Percentiles rank a stretch among this genome's conserved stretches.
phyloP scores from a whole-genome alignment of 768 basidiomycete species.

The Collybia sp. region DNA sequence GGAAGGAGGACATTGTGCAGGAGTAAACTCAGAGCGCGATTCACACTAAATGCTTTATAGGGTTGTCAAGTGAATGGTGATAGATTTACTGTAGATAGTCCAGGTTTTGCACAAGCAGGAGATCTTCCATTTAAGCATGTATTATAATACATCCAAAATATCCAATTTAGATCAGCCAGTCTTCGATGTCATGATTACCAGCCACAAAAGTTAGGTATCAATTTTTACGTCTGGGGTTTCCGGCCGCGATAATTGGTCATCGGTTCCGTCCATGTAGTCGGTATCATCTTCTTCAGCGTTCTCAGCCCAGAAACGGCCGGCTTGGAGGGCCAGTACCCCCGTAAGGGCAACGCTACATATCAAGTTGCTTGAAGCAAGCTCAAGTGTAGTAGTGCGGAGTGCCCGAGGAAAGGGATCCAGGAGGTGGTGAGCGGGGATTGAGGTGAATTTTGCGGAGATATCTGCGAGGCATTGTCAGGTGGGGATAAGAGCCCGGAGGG shows the following conservation, averaged over 20 bases:
- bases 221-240: conserved; percentile 25
- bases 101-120: not conserved
- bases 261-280: conserved; percentile 23
- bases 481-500: conserved; percentile 1
- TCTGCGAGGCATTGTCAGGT: conserved; percentile 27
- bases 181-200: not conserved
- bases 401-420: conserved; percentile 58
- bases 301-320: conserved; percentile 84
- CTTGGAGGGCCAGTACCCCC: conserved; percentile 80
- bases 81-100: not conserved
- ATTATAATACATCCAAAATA: conserved; percentile 12
- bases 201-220: conserved; percentile 4
- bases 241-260: conserved; percentile 16
- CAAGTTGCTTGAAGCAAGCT: conserved; percentile 80
- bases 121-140: conserved; percentile 7
- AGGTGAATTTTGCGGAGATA: conserved; percentile 53
- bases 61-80: not conserved
- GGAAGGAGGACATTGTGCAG: conserved; percentile 94
- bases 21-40: conserved; percentile 34
- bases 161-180: conserved; percentile 9
- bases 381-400: conserved; percentile 62
- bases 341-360: conserved; percentile 86
- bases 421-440: conserved; percentile 47
- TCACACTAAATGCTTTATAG: conserved; percentile 4
- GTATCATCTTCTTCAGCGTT: conserved; percentile 60